Base-by-base conservation (phyloP, 768 basidiomycete genomes). In the Cystofilobasidium ferigula region DNA sequence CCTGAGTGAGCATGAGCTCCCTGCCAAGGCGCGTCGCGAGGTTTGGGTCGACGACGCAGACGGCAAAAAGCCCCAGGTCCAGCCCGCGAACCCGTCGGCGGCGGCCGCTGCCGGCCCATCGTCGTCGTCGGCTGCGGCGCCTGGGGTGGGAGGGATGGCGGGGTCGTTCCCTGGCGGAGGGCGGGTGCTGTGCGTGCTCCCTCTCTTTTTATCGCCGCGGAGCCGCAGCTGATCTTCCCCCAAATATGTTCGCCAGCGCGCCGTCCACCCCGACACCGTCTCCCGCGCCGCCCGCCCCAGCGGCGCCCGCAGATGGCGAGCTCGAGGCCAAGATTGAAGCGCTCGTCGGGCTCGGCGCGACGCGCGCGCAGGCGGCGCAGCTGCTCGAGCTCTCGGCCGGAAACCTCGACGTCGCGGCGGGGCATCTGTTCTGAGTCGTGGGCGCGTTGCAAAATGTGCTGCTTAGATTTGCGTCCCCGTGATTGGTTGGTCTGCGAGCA, bases 1-100 rank as follows among this genome's bases (percentile, higher is more conserved):
- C 80, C 79, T 99, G 5, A 76, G 89, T 1, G 95, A 99, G 78
- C 95, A 99, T 75, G 89, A 97, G 76, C 81, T 99, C 5, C 94
- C 93, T 0, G 85, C 85, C 13, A 86, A 87, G 72, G 87, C 86
- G 6, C 82, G 70, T 3, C 58, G 70, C 1, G 56, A 62, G 53
- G 48, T 47, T 22, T 53, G 54, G 60, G 59, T 57, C 38, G 65
- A 62, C 60, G 59, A 61, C 22, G 64, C 69, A 26, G 57, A 67
- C 6, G 22, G 57, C 32, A 54, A 69, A 58, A 62, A 61, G 47
- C 47, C 30, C 48, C 69, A 72, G 61, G 57, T 69, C 22, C 67
- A 74, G 30, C 40, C 64, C 28, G 70, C 73, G 18, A 58, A 76
- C 63, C 59, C 28, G 64, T 20, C 48, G 32, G 73, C n/a, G 1